Conservation (phyloP, 108 stramenopile species). For the Cafeteria roenbergensis region DNA sequence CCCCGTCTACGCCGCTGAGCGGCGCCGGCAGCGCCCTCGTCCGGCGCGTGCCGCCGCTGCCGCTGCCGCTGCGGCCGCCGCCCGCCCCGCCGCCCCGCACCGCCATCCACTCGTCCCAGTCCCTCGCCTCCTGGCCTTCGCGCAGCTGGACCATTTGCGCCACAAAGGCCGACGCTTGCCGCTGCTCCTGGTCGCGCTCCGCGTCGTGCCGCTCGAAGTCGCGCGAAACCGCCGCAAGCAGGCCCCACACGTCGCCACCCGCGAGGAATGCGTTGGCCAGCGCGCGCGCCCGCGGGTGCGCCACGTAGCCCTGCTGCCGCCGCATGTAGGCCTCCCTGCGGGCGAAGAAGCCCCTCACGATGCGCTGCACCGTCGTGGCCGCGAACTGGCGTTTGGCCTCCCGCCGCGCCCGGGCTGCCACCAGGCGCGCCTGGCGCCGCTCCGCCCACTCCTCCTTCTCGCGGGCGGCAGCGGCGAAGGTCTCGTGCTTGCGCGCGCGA, state of each 20-base stretch:
- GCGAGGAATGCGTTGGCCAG: conserved; percentile 3
- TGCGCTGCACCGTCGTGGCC: not conserved
- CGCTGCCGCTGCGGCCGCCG: not conserved
- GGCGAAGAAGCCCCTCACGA: conserved; percentile 3
- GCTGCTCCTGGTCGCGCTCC: too few species aligned
- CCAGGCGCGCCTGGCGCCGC: not conserved
- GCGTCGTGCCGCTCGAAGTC: not conserved
- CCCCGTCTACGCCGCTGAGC: too few species aligned
- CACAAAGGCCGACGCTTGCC: not conserved
- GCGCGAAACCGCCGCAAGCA: not conserved
- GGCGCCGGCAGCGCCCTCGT: too few species aligned
- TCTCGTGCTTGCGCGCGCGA: conserved; percentile 2
- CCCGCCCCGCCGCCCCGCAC: not conserved
- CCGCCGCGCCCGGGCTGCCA: not conserved
- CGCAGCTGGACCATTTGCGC: not conserved
- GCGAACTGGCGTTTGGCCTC: not conserved
- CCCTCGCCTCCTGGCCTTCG: not conserved
- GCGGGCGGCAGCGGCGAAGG: not conserved
- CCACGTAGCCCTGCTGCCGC: not conserved
- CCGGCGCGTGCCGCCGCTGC: too few species aligned
- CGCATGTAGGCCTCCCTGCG: conserved; percentile 15
- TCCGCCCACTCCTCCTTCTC: not conserved
- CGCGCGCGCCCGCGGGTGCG: conserved; percentile 1
- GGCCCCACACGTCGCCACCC: conserved; percentile 3
- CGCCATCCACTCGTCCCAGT: not conserved